Evolutionary conservation across 2,329 filamentous ascomycete species (phyloP), one percentile per base, ranked within the genome.

Genomic region (Leptographium wingfieldii): DNA sequence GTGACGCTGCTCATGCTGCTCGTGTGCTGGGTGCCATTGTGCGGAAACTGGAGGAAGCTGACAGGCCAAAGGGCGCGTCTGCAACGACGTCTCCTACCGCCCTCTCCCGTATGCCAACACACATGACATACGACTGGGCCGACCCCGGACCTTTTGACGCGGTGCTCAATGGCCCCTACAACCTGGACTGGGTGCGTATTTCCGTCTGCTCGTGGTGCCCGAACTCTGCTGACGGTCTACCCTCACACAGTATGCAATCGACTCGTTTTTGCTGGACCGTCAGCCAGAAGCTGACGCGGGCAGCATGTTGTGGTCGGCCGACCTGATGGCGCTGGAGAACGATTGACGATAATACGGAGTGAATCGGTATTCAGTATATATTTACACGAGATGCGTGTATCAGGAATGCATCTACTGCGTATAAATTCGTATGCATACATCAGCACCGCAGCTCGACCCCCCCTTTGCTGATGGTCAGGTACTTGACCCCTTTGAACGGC

Each of bases 401-500:
- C 33, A 10, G 33, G 33, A 10, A 57, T 29, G 12, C 22, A 31
- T 52, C 27, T 52, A 19, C 33, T 9, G 22, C 16, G 49, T 14
- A 27, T n/a, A 29, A 33, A 5, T 25, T 14, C 10, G 19, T 33
- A 33, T 55, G 40, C 53, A 55, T 40, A 29, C 38, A 25, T 68
- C 63, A 84, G 69, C 83, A 86, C 66, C 84, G 75, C 65, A 84
- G 78, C 71, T 87, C 84, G 51, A 86, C 76, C 27, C 83, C 84
- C 16, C 80, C 79, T 63, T 82, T 83, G 68, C 83, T 86, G 56
- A 86, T 77, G 19, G 92, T 96, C 67, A 99, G 71, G 73, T 99
- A 99, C 74, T 99, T 99, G 65, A 99, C 94, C 1, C 94, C 94
- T 74, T 97, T 99, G 73, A 96, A 97, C 29, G 94, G 94, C 73